Evolutionary conservation across 768 basidiomycete species (phyloP).

Genomic region (Leccinum longicurvipes): DNA sequence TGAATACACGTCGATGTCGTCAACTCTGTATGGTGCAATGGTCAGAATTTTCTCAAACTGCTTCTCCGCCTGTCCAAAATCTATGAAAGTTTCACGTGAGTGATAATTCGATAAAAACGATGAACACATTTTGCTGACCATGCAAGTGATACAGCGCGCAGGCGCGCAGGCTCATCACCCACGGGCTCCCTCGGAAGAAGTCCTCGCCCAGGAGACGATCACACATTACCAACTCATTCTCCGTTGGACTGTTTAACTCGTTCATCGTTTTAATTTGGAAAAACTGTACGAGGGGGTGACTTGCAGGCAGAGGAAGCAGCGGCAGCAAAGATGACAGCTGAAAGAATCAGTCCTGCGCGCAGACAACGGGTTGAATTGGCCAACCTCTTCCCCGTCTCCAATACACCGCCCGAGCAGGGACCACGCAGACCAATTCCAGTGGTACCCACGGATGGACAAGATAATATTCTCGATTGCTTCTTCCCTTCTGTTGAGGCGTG

Average conservation of each 20-base stretch:
- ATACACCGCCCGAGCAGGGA: constrained; percentile 74
- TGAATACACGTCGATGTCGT: constrained; percentile 94
- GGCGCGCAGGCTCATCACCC: constrained; percentile 84
- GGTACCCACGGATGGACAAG: constrained; percentile 69
- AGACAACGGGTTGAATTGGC: constrained; percentile 2
- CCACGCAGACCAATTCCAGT: constrained; percentile 98
- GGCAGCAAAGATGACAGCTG: constrained; percentile 45
- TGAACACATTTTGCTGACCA: constrained; percentile 47
- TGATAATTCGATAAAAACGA: neutral
- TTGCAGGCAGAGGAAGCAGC: constrained; percentile 45
- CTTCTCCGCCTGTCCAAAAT: constrained; percentile 80
- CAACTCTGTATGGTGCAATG: constrained; percentile 84
- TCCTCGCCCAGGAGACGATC: constrained; percentile 68
- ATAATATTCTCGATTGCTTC: constrained; percentile 83
- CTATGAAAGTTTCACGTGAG: constrained; percentile 39
- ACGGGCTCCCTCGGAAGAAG: constrained; percentile 78
- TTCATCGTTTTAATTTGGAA: constrained; percentile 90
- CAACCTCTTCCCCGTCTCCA: constrained; percentile 82
- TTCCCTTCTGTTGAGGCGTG: constrained; percentile 72
- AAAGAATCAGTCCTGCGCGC: constrained; percentile 8
- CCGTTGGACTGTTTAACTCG: constrained; percentile 85
- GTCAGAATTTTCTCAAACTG: constrained; percentile 82
- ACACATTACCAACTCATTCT: constrained; percentile 78
- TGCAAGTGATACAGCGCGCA: constrained; percentile 87
- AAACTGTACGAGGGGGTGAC: constrained; percentile 57